phyloP scores from a whole-genome alignment of 2,329 filamentous ascomycete genomes.

The Ambrosiella beaveri region DNA sequence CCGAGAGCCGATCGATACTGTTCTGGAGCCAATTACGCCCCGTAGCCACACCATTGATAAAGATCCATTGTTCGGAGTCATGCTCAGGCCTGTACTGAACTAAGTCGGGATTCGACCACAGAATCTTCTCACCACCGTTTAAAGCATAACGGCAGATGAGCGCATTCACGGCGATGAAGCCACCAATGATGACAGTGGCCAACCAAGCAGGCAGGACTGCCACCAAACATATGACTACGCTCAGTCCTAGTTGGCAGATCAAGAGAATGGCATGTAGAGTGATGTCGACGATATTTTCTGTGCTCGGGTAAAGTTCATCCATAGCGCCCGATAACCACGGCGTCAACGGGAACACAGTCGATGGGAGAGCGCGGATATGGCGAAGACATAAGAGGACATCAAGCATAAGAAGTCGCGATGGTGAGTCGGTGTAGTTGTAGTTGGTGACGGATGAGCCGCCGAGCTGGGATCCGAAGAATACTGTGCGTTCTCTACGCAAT shows the following conservation, averaged over 20 bases:
- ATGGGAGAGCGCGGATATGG: conserved; percentile 42
- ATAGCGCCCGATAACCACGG: conserved; percentile 35
- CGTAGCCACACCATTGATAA: conserved; percentile 54
- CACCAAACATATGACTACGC: conserved; percentile 35
- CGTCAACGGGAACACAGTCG: conserved; percentile 40
- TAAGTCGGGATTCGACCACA: conserved; percentile 35
- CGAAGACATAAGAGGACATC: conserved; percentile 18
- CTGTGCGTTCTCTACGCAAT: conserved; percentile 19
- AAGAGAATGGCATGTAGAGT: conserved; percentile 40
- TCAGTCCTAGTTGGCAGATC: conserved; percentile 43
- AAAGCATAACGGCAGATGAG: conserved; percentile 30
- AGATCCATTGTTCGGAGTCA: conserved; percentile 59
- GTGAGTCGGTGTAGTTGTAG: conserved; percentile 43
- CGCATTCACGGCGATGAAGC: conserved; percentile 33
- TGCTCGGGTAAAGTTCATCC: conserved; percentile 46
- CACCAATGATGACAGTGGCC: conserved; percentile 22
- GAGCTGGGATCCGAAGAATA: conserved; percentile 42
- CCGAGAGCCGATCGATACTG: conserved; percentile 53
- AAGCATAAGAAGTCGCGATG: conserved; percentile 27
- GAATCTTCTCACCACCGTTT: conserved; percentile 34
- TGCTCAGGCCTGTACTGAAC: conserved; percentile 31
- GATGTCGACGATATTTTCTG: conserved; percentile 38
- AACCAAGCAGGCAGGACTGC: conserved; percentile 33
- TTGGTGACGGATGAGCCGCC: conserved; percentile 39
- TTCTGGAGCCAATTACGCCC: conserved; percentile 49